Evolutionary conservation across 2,329 filamentous ascomycete genomes (phyloP).

Genomic region (Penicillium sp.): DNA sequence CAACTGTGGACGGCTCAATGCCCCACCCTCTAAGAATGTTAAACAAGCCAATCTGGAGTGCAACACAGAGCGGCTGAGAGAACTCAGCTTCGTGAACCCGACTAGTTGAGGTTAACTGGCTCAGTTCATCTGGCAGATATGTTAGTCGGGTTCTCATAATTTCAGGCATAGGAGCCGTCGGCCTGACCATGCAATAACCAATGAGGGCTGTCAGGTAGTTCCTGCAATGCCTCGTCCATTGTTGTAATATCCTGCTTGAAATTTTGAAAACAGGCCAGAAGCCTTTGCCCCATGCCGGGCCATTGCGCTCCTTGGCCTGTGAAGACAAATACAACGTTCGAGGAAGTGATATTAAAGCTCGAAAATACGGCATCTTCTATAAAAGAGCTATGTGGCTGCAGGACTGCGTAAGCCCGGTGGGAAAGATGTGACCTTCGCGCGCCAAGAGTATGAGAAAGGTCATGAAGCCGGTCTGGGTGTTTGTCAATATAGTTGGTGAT

Average conservation of each 20-base stretch:
- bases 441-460: constrained; percentile 20
- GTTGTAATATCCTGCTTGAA: constrained; percentile 20
- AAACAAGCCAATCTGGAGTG: constrained; percentile 36
- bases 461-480: not conserved
- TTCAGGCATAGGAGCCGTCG: not conserved
- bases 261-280: constrained; percentile 21
- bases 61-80: constrained; percentile 35
- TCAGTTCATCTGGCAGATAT: not conserved
- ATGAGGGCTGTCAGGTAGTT: not conserved
- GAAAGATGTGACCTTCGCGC: constrained; percentile 15
- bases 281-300: constrained; percentile 32
- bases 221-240: constrained; percentile 18
- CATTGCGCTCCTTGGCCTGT: constrained; percentile 42
- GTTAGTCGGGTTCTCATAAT: not conserved
- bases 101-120: not conserved
- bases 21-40: constrained; percentile 29
- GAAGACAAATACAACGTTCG: constrained; percentile 30
- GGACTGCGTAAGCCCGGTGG: constrained; percentile 15
- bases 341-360: not conserved
- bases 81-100: constrained; percentile 27
- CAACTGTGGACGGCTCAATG: constrained; percentile 23
- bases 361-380: not conserved
- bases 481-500: constrained; percentile 9
- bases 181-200: constrained; percentile 12
- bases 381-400: not conserved